Evolutionary conservation across 2,329 filamentous ascomycete genomes (phyloP).

Genomic region (Esteya vermicola): DNA sequence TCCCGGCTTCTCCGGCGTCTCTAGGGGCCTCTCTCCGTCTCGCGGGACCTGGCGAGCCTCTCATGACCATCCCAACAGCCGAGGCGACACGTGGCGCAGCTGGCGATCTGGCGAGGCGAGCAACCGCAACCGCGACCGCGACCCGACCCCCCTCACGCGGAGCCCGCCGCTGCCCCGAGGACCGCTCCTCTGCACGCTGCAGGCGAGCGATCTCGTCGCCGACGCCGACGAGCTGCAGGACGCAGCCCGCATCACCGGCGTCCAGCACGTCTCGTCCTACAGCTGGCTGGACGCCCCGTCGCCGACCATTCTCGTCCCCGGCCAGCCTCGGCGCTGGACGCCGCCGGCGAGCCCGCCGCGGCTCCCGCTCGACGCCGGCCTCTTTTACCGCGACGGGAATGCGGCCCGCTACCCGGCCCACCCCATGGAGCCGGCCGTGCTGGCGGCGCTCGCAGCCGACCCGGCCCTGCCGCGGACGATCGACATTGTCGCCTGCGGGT

Average conservation of each 20-base stretch:
- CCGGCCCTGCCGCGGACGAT: conserved; percentile 22
- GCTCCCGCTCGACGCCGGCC: conserved; percentile 29
- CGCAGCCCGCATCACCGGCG: conserved; percentile 13
- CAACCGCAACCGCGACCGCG: not conserved
- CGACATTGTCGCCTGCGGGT: conserved; percentile 46
- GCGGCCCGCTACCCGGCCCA: conserved; percentile 32
- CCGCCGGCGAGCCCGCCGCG: conserved; percentile 19
- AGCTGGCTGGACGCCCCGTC: conserved; percentile 19
- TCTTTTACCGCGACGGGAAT: conserved; percentile 40
- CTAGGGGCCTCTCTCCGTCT: too few species aligned
- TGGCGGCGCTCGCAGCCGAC: conserved; percentile 20
- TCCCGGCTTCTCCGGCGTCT: too few species aligned
- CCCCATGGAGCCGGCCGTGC: conserved; percentile 34
- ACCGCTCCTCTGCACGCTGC: conserved; percentile 8
- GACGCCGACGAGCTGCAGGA: conserved; percentile 7
- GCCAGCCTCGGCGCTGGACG: conserved; percentile 35
- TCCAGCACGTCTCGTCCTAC: conserved; percentile 18
- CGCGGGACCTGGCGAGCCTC: too few species aligned
- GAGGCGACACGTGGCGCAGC: not conserved
- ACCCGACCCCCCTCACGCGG: too few species aligned
- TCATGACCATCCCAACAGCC: too few species aligned
- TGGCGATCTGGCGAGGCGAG: not conserved
- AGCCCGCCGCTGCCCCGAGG: conserved; percentile 5
- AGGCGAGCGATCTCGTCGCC: conserved; percentile 7
- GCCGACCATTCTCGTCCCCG: conserved; percentile 23